Conservation (phyloP, 192 early-diverging fungal species). For the Neocallimastix lanati region DNA sequence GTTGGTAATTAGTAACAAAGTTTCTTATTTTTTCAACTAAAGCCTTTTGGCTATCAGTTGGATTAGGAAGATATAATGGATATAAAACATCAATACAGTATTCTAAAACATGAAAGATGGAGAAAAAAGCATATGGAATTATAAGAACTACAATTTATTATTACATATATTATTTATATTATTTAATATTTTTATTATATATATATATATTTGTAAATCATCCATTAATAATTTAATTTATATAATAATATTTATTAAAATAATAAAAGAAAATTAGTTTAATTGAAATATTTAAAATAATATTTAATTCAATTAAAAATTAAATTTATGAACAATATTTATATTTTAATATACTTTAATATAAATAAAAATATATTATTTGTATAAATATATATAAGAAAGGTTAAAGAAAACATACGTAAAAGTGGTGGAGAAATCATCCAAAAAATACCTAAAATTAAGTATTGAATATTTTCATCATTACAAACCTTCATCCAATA, state of each 20-base stretch:
- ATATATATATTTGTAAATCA: too few species aligned
- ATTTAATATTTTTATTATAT: too few species aligned
- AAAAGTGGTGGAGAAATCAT: slow-evolving; percentile 41
- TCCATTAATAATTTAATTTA: too few species aligned
- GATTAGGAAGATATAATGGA: slow-evolving; percentile 33
- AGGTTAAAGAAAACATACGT: slow-evolving; percentile 20
- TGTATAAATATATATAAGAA: too few species aligned
- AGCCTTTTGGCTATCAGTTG: slow-evolving; percentile 11
- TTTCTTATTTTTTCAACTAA: slow-evolving; percentile 24
- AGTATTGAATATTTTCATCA: slow-evolving; percentile 65
- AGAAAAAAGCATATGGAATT: slow-evolving; percentile 54
- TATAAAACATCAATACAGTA: slow-evolving; percentile 48
- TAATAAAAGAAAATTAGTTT: too few species aligned
- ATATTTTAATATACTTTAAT: too few species aligned
- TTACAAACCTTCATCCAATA: slow-evolving; percentile 37
- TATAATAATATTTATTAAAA: too few species aligned
- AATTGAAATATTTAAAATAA: too few species aligned
- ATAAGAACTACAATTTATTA: slow-evolving; percentile 4
- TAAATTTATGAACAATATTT: too few species aligned
- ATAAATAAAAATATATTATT: too few species aligned
- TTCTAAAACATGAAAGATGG: slow-evolving; percentile 52
- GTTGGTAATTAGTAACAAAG: slow-evolving; percentile 30
- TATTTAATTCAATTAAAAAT: too few species aligned
- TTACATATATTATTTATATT: neutral
- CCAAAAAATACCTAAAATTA: slow-evolving; percentile 52